Evolutionary conservation across 306 rosid species (phyloP), one percentile per base, ranked within the genome.

Genomic region (Malus orientalis): DNA sequence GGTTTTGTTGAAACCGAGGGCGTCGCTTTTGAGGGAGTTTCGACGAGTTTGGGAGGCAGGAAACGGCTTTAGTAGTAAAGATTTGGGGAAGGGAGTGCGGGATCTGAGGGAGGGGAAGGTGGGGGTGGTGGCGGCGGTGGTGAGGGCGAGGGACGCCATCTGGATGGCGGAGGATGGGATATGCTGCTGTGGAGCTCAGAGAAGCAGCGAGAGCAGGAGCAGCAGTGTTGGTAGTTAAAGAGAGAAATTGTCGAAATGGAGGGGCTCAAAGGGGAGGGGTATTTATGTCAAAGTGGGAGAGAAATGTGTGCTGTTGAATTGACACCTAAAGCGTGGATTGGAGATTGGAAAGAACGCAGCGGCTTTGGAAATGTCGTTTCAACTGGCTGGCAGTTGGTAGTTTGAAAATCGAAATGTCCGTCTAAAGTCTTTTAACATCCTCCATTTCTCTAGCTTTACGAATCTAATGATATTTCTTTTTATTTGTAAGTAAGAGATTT

Each of bases 131-230:
- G 76, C 19, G 1, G 84, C 30, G 78, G 96, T 42, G 76, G 91
- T 77, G 71, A 95, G 91, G 30, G 91, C 91, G 22, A 88, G 60
- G 36, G 96, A 88, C 57, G 96, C 98, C 98, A 95, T 95, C 8
- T 74, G 59, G 29, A 19, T 38, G 42, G 55, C 16, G 55, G 45
- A 30, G 53, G 11, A 63, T 22, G 63, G 67, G 58, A 73, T 70
- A 70, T 36, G 78, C 67, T 70, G 86, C 69, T 70, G 32, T 62
- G 65, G 78, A 42, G 69, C 70, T 75, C 73, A 70, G 63, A 11
- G 74, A 45, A 11, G 72, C 65, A 76, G 84, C 72, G 11, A 72
- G 59, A 11, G 23, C 36, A 23, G 44, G 3, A 25, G 42, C 4
- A 29, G 53, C 69, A 1, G 67, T 38, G 76, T 14, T 14, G 20